These are phyloP conservation scores for Corymbia maculata DNA, from an alignment of 345 rosid genomes.

Conservation along the genomic window DNA sequence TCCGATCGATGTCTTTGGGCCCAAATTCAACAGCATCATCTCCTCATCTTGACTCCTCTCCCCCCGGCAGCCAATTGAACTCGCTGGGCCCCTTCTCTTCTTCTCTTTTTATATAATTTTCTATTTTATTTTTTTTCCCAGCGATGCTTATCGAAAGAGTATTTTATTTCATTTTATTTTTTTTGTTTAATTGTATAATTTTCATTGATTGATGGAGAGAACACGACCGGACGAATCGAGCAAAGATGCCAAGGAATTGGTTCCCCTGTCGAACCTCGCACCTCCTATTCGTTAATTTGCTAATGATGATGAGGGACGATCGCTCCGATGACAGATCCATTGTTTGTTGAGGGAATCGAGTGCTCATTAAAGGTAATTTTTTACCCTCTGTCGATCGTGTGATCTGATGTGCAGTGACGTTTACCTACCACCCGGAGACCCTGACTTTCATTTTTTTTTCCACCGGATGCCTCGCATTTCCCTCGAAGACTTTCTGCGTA, in stretches of 20 bases:
- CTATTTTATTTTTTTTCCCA: not conserved
- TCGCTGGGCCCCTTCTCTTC: not conserved
- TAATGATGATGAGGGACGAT: not conserved
- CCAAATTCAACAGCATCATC: not conserved
- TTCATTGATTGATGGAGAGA: not conserved
- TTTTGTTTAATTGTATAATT: not conserved
- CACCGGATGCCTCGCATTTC: not conserved
- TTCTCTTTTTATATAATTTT: accelerated
- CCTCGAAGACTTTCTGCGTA: not conserved
- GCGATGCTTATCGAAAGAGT: not conserved
- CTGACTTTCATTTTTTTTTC: not conserved
- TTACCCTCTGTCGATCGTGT: not conserved
- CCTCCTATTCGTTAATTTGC: not conserved
- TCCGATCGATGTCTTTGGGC: not conserved
- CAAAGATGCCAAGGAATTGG: not conserved
- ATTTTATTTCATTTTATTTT: no score
- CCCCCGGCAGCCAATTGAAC: not conserved
- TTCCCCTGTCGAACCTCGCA: not conserved
- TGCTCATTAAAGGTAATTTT: not conserved
- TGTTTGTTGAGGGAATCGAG: not conserved
- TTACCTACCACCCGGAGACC: not conserved
- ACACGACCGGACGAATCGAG: not conserved
- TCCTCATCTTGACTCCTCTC: not conserved
- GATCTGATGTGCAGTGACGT: not conserved
- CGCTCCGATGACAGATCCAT: not conserved